Evolutionary conservation across 495 filamentous ascomycete species (phyloP), one percentile per base, ranked within the genome.

Genomic region (Neurospora sp.): DNA sequence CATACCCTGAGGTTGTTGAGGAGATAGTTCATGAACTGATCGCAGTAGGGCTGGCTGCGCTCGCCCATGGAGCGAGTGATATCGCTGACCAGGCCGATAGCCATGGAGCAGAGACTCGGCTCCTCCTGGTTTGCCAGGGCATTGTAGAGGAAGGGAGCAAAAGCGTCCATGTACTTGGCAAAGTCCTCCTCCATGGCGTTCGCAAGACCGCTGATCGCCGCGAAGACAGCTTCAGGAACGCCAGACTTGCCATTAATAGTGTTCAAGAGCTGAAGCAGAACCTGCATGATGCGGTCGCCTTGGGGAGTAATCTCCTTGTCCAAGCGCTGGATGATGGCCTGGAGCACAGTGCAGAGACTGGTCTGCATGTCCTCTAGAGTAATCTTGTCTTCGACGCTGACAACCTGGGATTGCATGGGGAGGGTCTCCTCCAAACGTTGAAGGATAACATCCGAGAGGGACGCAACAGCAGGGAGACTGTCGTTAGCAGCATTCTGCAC

Each of bases 351-450:
- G 79, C 89, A 90, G 76, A 99, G 87, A 81, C 94, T 97, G 8
- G 94, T 97, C 84, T 98, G 95, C 87, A 99, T 97, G 79, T 99
- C 96, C 80, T 98, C 94, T 41, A 99, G 85, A 3, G 91, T 94
- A 68, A 97, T 92, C 76, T 90, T 92, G 82, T 99, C 96, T 82
- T 99, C 96, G 14, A 97, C 91, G 81, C 93, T 97, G 71, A 98
- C 94, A 71, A 98, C 93, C 82, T 99, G 96, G 73, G 88, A 85
- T 78, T 96, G 94, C 84, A 98, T 89, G n/a, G 90, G 89, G 70
- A 98, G 85, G 0, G 96, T 98, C 77, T 94, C 91, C 81, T 97
- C 91, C 37, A 99, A 85, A 48, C 96, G 92, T 80, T 95, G 90
- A 73, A 98, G 87, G 73, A 97, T 90, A 27, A 97, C 90, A 68